Evolutionary conservation across 2,329 filamentous ascomycete species (phyloP), one percentile per base, ranked within the genome.

Genomic region (Neospermospora avenae): DNA sequence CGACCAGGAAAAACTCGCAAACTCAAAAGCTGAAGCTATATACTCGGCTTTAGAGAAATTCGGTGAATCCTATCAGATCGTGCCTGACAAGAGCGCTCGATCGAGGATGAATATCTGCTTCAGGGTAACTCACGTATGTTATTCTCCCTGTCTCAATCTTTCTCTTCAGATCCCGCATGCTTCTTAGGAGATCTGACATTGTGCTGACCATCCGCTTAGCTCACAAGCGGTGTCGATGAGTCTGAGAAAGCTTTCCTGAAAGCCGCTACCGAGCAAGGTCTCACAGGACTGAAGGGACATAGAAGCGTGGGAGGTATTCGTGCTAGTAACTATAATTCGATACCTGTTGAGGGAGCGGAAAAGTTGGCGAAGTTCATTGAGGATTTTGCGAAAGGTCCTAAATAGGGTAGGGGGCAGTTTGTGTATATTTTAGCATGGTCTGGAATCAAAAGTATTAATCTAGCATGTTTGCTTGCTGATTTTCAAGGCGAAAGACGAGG

Each of bases 31-130:
- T 0, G 69, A 82, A 16, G 73, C 89, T 34, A 85, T 98, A 57
- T 98, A 99, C 71, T 78, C 75, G 1, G 86, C 86, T 0, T 80
- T 98, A 7, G 93, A 97, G 67, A 84, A 83, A 46, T 80, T 89
- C 68, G 83, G 89, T 0, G 77, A 86, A 0, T 76, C 88, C n/a
- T 98, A 96, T 77, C 81, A 78, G 60, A 74, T 97, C 34, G 86
- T 97, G 0, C 91, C 92, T 0, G 82, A 89, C 67, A 89, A 89
- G 76, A 78, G 78, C 22, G 88, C 83, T 3, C 88, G 93, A 59
- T 96, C 90, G 68, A 81, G 91, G 58, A 96, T 98, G 89, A 98
- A 98, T 76, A 90, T 98, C 60, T 97, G 92, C 80, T 97, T 97
- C 81, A 81, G 92, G 16, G 82, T 96, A 68, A 65, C 59, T 11